Base-by-base conservation (phyloP, 164 flowering plant genomes). In the Magnolia officinalis region DNA sequence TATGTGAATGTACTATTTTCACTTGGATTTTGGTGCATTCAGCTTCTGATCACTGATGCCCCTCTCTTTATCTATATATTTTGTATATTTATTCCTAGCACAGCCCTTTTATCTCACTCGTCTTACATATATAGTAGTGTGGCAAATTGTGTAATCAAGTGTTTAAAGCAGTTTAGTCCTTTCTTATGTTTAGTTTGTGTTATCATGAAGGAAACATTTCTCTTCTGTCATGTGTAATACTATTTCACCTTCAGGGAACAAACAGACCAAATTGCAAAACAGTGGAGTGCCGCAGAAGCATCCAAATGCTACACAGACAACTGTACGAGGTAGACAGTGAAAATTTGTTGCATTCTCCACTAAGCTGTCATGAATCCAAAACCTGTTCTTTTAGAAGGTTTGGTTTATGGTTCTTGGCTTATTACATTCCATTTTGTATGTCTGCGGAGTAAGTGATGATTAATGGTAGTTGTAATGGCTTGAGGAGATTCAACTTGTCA, bases 251-350 rank as follows among this genome's bases (percentile, higher is more conserved):
- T 37, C 68, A 65, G 68, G 68, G 68, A 65, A 65, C 67, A 67
- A 58, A 71, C 58, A 20, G 71, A 20, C 67, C 72, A 63, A 50
- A 29, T 29, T 73, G 23, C 67, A 66, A 37, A 79, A 75, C 11
- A 55, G 6, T 29, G 65, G 58, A n/a, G 75, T 19, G 20, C n/a
- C 65, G 58, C 71, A 13, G 6, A 67, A 68, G 61, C 51, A 19
- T 75, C 24, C 76, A 13, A 67, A 76, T 72, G 64, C 81, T 66
- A 50, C 26, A 61, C 67, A 66, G 51, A 66, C n/a, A 67, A 59
- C 67, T 63, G 58, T 49, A 16, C 58, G 61, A 76, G 76, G 78
- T 79, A 76, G 58, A 24, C 16, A 21, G 66, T 37, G 21, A 63
- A 61, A 59, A 52, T 31, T 31, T 58, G 50, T 72, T 72, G 31